Evolutionary conservation across 2,329 filamentous ascomycete species (phyloP).

Genomic region (Hawksworthiomyces lignivorus): DNA sequence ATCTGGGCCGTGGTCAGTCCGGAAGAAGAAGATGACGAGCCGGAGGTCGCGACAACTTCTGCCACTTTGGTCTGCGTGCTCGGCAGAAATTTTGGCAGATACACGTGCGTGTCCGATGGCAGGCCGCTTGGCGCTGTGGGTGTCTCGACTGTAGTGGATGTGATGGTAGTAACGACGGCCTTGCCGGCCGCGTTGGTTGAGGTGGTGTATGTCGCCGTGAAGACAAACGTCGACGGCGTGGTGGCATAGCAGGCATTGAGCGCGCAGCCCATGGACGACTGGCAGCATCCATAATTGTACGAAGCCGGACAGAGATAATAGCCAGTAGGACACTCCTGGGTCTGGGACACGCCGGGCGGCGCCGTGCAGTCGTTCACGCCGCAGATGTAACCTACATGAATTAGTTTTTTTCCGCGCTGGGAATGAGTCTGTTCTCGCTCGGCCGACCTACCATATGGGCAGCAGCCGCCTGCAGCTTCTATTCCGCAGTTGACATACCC

Average conservation of each 20-base stretch:
- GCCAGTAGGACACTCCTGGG: slow-evolving; percentile 34
- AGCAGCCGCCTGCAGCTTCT: slow-evolving; percentile 28
- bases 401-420: background rate
- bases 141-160: slow-evolving; percentile 31
- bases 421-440: too few species aligned
- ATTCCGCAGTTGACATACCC: slow-evolving; percentile 35
- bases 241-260: slow-evolving; percentile 40
- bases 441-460: slow-evolving; percentile 15
- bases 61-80: slow-evolving; percentile 34
- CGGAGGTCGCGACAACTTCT: slow-evolving; percentile 20
- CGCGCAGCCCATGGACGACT: slow-evolving; percentile 41
- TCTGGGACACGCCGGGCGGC: slow-evolving; percentile 33
- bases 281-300: slow-evolving; percentile 46
- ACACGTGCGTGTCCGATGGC: slow-evolving; percentile 18
- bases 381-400: slow-evolving; percentile 33
- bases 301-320: slow-evolving; percentile 43
- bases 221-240: slow-evolving; percentile 34
- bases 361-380: slow-evolving; percentile 32
- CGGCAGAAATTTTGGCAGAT: slow-evolving; percentile 36
- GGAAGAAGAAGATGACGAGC: slow-evolving; percentile 13
- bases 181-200: slow-evolving; percentile 29
- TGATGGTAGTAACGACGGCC: slow-evolving; percentile 31
- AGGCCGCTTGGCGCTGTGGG: slow-evolving; percentile 26
- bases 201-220: slow-evolving; percentile 37
- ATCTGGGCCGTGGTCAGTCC: slow-evolving; percentile 34